Base-by-base conservation (phyloP, 495 filamentous ascomycete species). In the Usnea hakonensis region DNA sequence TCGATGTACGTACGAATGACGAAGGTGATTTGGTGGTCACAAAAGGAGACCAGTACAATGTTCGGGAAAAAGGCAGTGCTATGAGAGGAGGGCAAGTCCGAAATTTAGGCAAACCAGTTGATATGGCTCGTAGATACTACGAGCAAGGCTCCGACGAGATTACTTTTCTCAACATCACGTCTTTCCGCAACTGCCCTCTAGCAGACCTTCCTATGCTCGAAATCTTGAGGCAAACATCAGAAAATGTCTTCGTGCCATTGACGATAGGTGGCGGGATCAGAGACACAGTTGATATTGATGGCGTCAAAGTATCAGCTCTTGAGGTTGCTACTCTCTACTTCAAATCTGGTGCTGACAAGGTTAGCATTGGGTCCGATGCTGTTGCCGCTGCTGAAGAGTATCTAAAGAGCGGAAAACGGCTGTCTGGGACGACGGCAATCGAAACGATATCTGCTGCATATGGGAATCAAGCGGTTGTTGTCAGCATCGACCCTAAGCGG, bases 31-130 rank as follows among this genome's bases (percentile, higher is more conserved):
- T 98, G 21, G 95, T 98, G 0, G 94, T 98, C 19, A 98, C 94
- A 7, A 98, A 98, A 75, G 94, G 94, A 11, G 94, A 98, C 71
- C 94, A 97, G 69, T 98, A 98, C 75, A 94, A 98, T 69, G 94
- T 98, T n/a, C 87, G 94, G n/a, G 94, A 97, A 70, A 96, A 95
- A 74, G 78, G 72, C 58, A 77, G 73, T 14, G 70, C 74, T 23
- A 69, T 78, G 11, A 74, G 76, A n/a, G 84, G 81, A 55, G 85
- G 91, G 26, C 80, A 85, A 58, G 94, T 98, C 37, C 83, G 94
- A 59, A 98, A 97, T 70, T 76, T 98, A 0, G 94, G 94, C 64
- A 97, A 98, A 75, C 94, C 94, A 0, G 91, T 98, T 21, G 90
- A 96, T 54, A 88, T 97, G 83, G 94, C 94, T 23, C 83, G 82